Evolutionary conservation across 192 early-diverging fungal species (phyloP), one percentile per base, ranked within the genome.

Genomic region (Spinellus fusiger): DNA sequence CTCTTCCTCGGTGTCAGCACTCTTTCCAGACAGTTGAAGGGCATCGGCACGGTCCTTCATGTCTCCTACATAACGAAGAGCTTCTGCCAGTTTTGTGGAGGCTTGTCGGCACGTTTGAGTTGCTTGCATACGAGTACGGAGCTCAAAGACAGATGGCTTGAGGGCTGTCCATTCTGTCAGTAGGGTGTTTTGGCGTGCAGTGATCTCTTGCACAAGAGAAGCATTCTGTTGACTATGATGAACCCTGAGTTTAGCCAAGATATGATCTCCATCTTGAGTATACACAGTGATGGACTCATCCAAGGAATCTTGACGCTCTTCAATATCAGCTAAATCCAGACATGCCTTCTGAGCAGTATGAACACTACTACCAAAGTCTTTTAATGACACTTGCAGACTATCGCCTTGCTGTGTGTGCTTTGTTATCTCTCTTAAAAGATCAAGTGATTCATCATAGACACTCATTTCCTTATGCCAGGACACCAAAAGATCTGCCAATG

Each of bases 101-200:
- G 56, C 46, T 32, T 32, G 13, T 2, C 29, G 38, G 13, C 51
- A 40, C 38, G 44, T 53, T 9, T 54, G 35, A 2, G 9, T 49
- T 10, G 58, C 37, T 34, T 69, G 66, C 46, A 68, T 40, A 53
- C 61, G 54, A 10, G 53, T 47, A 29, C 49, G 56, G 25, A 56
- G 29, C 10, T 53, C 31, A 23, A 27, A 16, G 10, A 75, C 56
- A 31, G 56, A 31, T 5, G 35, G 33, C 53, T 61, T 72, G 18
- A 75, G 57, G 3, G 31, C 35, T 40, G 64, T 35, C 61, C 70
- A 75, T 27, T 68, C 65, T 1, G 64, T 55, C 13, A 56, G 26
- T 6, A 72, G 40, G 22, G 32, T 34, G 9, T 28, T 8, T 3
- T 49, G 44, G 28, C 51, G 27, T 9, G 9, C 10, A 13, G 16